Base-by-base conservation (phyloP, 2,329 filamentous ascomycete species). In the Fusarium sororula region DNA sequence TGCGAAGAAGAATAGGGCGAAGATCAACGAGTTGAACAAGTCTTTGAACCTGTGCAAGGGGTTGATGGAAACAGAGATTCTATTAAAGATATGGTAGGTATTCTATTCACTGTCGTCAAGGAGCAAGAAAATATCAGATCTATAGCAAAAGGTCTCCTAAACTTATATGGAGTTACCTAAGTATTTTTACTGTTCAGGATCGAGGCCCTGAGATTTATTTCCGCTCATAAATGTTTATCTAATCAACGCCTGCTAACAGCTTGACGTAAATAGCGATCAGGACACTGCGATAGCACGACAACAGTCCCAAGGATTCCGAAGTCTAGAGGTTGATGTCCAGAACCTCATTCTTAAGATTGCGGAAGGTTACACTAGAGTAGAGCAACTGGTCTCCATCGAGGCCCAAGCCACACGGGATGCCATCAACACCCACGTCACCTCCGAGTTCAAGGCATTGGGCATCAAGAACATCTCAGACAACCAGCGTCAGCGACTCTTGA, bases 351-450 rank as follows among this genome's bases (percentile, higher is more conserved):
- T 4, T 2, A 24, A 35, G 2, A 8, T 67, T 7, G 60, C 60
- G 0, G n/a, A 5, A 5, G 64, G 50, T 0, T 7, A 24, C 3
- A 24, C 14, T 1, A 17, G 13, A 1, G 7, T 67, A 1, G 50
- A 66, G 7, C 28, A 3, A 4, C 6, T 65, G 0, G 3, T 66
- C 4, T 10, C 7, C 1, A 11, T 15, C 2, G 45, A 67, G 6
- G 51, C 45, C 0, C 17, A 14, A 1, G 20, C 6, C 3, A 67
- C 65, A 0, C 22, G 22, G 9, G n/a, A 59, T 7, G 20, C 4
- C 4, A 22, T 67, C 1, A 57, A 4, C 11, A 44, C 9, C 3
- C 39, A 32, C 3, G 7, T 66, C 6, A 11, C 37, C 1, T 13
- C 17, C 4, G 26, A 56, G 0, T 13, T 66, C 10, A 26, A 18